Evolutionary conservation across 352 stramenopile species (phyloP), one percentile per base, ranked within the genome.

Genomic region (Pythium brassicae): DNA sequence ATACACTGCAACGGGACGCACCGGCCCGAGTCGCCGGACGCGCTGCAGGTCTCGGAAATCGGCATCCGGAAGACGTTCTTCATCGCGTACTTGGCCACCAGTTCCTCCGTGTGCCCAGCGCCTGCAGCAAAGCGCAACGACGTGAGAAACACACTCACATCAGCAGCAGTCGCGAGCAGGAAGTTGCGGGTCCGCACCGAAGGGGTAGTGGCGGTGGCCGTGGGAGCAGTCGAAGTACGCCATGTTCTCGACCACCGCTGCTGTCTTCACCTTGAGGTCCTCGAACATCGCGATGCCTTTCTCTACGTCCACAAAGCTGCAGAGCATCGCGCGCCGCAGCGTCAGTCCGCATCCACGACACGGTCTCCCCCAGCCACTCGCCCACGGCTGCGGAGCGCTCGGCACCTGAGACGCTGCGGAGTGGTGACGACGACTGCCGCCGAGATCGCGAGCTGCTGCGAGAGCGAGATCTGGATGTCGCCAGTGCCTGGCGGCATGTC

Each of bases 171-270:
- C n/a, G 12, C 2, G 43, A 9, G 25, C 19, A 39, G 37, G 14
- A n/a, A 9, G n/a, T 48, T 22, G 32, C 6, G 27, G 44, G 19
- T 43, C 54, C 60, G 42, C 50, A 92, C 86, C 86, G 48, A 95
- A 95, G 14, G 86, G 86, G 34, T 89, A 96, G 56, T 96, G 87
- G 10, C 83, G 80, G 53, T 95, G 71, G 23, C 81, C 85, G 57
- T 92, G 83, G 10, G 74, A 85, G 61, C 89, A 96, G 57, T 96
- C 85, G 56, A 97, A 99, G 59, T 98, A 99, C 20, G 96, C 90
- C 97, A 99, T 99, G 72, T 99, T 99, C 63, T 99, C 96, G 6
- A 99, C 98, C 14, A 99, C 86, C 14, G 96, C 96, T 7, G 97
- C 72, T 9, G 92, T 98, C 52, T 95, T 96, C 39, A 99, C 94